A percentile compares a stretch with the other conserved stretches of the same genome.
These are phyloP conservation scores for Saccharomycopsis selenospora DNA, from an alignment of 805 yeast genomes.

Conservation along the genomic window DNA sequence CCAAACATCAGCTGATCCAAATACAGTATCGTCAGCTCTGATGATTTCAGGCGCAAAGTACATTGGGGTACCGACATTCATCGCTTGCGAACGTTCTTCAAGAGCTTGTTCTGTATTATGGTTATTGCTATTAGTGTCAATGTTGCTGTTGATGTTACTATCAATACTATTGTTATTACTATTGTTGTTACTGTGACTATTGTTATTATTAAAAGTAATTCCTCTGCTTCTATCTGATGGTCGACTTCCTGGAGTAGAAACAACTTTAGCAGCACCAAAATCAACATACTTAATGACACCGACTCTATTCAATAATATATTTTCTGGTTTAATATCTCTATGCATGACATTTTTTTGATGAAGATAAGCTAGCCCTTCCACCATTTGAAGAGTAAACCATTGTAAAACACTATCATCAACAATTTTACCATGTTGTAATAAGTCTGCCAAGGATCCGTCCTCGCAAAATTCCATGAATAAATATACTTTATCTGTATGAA, in stretches of 20 bases:
- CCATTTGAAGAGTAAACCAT: slow-evolving; percentile 82
- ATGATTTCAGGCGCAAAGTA: slow-evolving; percentile 98
- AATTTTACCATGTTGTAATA: slow-evolving; percentile 85
- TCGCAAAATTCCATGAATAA: slow-evolving; percentile 97
- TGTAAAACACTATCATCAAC: slow-evolving; percentile 93
- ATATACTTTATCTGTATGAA: slow-evolving; percentile 89
- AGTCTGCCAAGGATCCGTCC: slow-evolving; percentile 83
- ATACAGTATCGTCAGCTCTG: slow-evolving; percentile 49
- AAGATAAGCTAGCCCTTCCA: slow-evolving; percentile 90
- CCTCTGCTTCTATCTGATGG: slow-evolving; percentile 4
- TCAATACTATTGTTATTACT: background rate
- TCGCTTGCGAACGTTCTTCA: no score
- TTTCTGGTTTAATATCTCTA: slow-evolving; percentile 94
- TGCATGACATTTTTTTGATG: slow-evolving; percentile 96
- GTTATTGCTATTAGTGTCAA: background rate
- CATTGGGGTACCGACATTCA: slow-evolving; percentile 97
- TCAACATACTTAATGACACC: slow-evolving; percentile 69
- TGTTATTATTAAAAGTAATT: no score
- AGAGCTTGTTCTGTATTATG: slow-evolving; percentile 33
- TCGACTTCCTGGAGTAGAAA: slow-evolving; percentile 21
- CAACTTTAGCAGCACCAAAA: slow-evolving; percentile 93
- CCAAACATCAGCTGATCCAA: slow-evolving; percentile 73
- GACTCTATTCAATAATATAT: slow-evolving; percentile 30
- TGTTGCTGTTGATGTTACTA: background rate
- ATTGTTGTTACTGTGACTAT: no score